phyloP scores from a whole-genome alignment of 2,329 filamentous ascomycete species.

The Mycosphaerella sp. region DNA sequence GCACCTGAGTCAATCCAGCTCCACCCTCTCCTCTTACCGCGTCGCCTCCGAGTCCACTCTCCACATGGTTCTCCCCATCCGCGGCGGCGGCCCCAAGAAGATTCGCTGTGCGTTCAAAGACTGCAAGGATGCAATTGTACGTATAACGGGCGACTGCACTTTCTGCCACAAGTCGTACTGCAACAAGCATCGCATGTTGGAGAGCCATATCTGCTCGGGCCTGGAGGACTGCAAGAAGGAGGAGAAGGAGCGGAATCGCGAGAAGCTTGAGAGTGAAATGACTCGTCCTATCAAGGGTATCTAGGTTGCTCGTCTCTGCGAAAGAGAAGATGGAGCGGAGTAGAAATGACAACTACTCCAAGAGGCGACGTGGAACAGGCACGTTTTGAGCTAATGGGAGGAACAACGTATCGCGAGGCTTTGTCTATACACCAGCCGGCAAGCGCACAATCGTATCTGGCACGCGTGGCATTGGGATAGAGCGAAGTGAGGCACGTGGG shows the following conservation, averaged over 20 bases:
- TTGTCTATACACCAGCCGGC: not conserved
- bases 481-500: not conserved
- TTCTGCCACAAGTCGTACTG: conserved; percentile 95
- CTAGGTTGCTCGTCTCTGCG: conserved; percentile 35
- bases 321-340: too few relatives aligned
- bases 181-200: conserved; percentile 85
- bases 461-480: not conserved
- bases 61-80: conserved; percentile 52
- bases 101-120: conserved; percentile 82
- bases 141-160: conserved; percentile 91
- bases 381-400: not conserved
- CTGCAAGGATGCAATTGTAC: conserved; percentile 80
- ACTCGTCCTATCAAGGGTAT: conserved; percentile 92
- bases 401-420: not conserved
- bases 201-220: conserved; percentile 88
- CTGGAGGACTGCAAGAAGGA: conserved; percentile 98
- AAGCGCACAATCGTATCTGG: not conserved
- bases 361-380: conserved; percentile 2
- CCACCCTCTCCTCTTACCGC: conserved; percentile 44
- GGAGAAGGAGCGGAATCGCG: conserved; percentile 86
- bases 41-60: conserved; percentile 47
- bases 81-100: conserved; percentile 61
- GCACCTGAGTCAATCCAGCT: conserved; percentile 43
- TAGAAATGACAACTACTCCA: too few relatives aligned
- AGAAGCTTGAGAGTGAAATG: conserved; percentile 84